Percentiles rank a stretch among this genome's conserved stretches.
phyloP scores from a whole-genome alignment of 257 asterid genomes.

The Perilla frutescens region DNA sequence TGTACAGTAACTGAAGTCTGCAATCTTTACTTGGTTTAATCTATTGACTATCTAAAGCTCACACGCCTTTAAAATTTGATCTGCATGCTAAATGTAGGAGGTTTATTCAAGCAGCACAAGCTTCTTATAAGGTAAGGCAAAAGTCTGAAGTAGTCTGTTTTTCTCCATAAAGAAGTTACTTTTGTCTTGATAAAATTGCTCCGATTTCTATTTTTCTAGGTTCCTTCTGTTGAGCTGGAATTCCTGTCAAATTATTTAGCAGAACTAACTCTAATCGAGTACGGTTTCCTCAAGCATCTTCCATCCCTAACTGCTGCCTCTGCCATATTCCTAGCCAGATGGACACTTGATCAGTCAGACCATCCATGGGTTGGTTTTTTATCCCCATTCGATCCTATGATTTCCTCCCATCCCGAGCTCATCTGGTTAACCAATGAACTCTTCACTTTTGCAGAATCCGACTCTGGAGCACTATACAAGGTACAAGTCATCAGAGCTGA shows the following conservation, averaged over 20 bases:
- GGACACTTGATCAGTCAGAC: slow-evolving; percentile 94
- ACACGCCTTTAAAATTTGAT: slow-evolving; percentile 22
- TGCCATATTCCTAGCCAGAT: slow-evolving; percentile 90
- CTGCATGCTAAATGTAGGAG: slow-evolving; percentile 63
- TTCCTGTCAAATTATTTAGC: slow-evolving; percentile 92
- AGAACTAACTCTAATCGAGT: slow-evolving; percentile 80
- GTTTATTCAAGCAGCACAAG: slow-evolving; percentile 97
- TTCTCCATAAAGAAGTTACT: slow-evolving; percentile 33
- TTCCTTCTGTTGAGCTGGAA: slow-evolving; percentile 90
- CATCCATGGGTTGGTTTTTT: slow-evolving; percentile 89
- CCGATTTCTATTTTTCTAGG: slow-evolving; percentile 44
- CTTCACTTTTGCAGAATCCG: slow-evolving; percentile 63
- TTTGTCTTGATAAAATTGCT: slow-evolving; percentile 27
- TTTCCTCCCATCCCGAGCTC: slow-evolving; percentile 10
- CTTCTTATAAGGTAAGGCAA: slow-evolving; percentile 65
- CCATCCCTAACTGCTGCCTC: slow-evolving; percentile 95
- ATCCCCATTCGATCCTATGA: slow-evolving; percentile 12
- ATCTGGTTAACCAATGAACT: slow-evolving; percentile 8
- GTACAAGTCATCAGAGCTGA: slow-evolving; percentile 62
- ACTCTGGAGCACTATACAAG: slow-evolving; percentile 88
- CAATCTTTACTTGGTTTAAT: slow-evolving; percentile 6
- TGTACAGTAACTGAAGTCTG: background rate
- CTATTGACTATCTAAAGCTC: background rate
- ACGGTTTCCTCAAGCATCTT: slow-evolving; percentile 79
- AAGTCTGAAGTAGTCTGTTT: slow-evolving; percentile 9